Percentiles rank a stretch among this genome's conserved stretches.
These are phyloP conservation scores for Fagopyrum esculentum DNA, from an alignment of 148 eudicot species.

Conservation along the genomic window DNA sequence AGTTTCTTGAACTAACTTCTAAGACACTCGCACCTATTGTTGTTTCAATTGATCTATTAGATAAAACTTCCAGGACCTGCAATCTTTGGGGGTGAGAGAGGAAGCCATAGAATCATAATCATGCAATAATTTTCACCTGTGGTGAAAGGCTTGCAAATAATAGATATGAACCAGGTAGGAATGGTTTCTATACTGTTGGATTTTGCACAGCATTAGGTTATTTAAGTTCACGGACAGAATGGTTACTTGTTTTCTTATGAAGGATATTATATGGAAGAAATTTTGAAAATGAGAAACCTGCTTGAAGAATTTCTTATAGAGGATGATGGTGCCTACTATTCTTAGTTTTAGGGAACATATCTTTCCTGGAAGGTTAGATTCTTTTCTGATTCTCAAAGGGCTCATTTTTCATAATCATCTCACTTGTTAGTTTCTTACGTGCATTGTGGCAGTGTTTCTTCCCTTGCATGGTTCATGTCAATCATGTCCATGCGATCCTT, in stretches of 20 bases:
- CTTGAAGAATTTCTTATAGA: constrained; percentile 9
- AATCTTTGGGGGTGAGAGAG: constrained; percentile 10
- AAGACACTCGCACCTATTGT: neutral
- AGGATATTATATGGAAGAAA: constrained; percentile 14
- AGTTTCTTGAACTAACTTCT: neutral
- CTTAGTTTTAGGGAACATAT: constrained; percentile 15
- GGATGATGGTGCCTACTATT: constrained; percentile 14
- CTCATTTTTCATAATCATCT: neutral
- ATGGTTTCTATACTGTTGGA: neutral
- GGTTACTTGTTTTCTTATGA: constrained; percentile 7
- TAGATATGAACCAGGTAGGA: constrained; percentile 17
- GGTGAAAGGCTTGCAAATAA: constrained; percentile 16
- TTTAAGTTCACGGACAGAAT: neutral
- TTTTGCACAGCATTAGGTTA: neutral
- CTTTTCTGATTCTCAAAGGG: constrained; percentile 9
- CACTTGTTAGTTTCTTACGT: neutral
- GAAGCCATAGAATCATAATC: constrained; percentile 19
- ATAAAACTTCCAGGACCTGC: constrained; percentile 14
- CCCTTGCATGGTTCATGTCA: constrained; percentile 19
- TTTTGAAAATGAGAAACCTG: constrained; percentile 15
- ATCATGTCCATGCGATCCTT: neutral
- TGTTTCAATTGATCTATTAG: constrained; percentile 5
- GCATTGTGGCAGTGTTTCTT: constrained; percentile 18
- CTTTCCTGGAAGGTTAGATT: constrained; percentile 7
- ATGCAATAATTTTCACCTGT: constrained; percentile 16